Conservation (phyloP, 139 green algal genomes). For the Yamagishiella unicocca region DNA sequence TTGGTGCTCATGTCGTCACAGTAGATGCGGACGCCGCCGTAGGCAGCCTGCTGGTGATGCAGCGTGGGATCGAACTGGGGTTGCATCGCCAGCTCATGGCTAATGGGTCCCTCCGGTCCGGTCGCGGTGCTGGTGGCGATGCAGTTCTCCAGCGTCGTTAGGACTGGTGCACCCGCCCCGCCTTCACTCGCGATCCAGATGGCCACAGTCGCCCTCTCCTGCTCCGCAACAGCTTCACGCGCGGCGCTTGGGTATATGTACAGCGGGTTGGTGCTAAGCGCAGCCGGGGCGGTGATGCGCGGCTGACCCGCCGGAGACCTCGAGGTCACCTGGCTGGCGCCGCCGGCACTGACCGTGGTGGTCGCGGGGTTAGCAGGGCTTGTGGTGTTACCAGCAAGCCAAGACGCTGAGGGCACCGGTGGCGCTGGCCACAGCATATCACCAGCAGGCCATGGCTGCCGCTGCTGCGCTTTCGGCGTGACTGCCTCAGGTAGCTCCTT, state of each 20-base stretch:
- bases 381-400: background rate
- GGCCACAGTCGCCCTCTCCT: constrained; percentile 1
- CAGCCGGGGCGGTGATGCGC: background rate
- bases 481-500: background rate
- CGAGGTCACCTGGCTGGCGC: background rate
- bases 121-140: background rate
- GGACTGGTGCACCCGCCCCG: background rate
- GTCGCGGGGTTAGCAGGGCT: background rate
- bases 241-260: constrained; percentile 25
- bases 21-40: background rate
- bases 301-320: background rate
- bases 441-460: background rate
- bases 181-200: constrained; percentile 26
- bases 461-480: background rate
- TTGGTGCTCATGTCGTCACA: background rate
- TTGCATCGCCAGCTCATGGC: background rate
- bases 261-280: constrained; percentile 19
- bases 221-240: background rate
- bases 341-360: background rate
- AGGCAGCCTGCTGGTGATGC: background rate
- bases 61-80: background rate
- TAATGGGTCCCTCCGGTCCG: background rate
- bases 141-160: background rate
- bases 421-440: constrained; percentile 8
- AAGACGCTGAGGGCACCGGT: background rate